Base-by-base conservation (phyloP, 371 early-diverging fungal species). In the Zopfochytrium polystomum region DNA sequence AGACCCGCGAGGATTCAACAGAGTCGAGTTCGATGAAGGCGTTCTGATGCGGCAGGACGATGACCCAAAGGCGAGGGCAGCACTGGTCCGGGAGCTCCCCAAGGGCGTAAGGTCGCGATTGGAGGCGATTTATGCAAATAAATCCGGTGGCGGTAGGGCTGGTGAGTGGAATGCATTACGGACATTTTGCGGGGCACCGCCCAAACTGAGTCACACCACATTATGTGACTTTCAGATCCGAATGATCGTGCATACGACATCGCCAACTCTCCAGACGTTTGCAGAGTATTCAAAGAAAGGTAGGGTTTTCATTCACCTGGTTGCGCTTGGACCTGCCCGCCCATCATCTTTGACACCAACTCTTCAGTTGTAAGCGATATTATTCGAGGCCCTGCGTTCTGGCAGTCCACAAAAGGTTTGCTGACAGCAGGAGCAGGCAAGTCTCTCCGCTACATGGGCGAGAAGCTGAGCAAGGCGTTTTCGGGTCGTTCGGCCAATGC, bases 321-420 rank as follows among this genome's bases (percentile, higher is more conserved):
- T 35, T 35, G 27, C 13, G 11, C 13, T 31, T 9, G 23, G 29
- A 34, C 31, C 0, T 27, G 1, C 33, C 30, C 7, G 26, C 7
- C 13, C 29, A 22, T 29, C 53, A 35, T 20, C 27, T 30, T 29
- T 13, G 48, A 50, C 26, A 29, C 29, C 13, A 13, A 18, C 46
- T n/a, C 50, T 43, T 9, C 42, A 77, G 80, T 66, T 13, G 50
- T 80, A 23, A 59, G 34, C 2, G 67, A 75, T 6, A 88, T 85
- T 43, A 83, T 90, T 2, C 72, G 78, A 22, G 67, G 83, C 32
- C 90, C 96, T 0, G 93, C 96, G 0, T 63, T 97, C 27, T 84
- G 89, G 6, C 98, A 98, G 75, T 88, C 92, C 23, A 60, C 85
- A 57, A 98, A 98, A 75, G 98, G 98, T 1, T 71, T 96, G 15